Conservation (phyloP, 352 stramenopile species). For the Pythium oligandrum region DNA sequence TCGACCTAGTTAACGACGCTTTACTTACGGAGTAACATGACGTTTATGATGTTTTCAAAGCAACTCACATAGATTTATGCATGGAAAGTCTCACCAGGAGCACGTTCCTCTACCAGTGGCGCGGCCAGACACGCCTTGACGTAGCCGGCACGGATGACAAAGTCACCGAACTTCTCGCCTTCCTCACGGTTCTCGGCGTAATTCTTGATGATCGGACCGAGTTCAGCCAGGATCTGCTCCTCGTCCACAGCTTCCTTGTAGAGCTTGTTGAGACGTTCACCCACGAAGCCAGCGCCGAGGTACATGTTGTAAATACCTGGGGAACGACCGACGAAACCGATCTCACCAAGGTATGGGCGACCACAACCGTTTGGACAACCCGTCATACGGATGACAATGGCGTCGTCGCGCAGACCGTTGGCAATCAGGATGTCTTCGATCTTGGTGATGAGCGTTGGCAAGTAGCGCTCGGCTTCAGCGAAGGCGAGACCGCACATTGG, state of each 20-base stretch:
- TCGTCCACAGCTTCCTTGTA: slow-evolving; percentile 81
- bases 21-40: no score
- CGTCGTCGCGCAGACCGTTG: slow-evolving; percentile 89
- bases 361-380: slow-evolving; percentile 97
- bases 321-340: slow-evolving; percentile 96
- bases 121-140: slow-evolving; percentile 63
- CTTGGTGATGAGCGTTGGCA: slow-evolving; percentile 92
- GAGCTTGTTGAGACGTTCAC: slow-evolving; percentile 78
- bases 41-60: no score
- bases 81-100: slow-evolving; percentile 67
- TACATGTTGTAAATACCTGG: slow-evolving; percentile 97
- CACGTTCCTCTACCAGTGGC: slow-evolving; percentile 54
- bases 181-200: slow-evolving; percentile 61
- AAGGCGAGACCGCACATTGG: slow-evolving; percentile 97
- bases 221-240: slow-evolving; percentile 65
- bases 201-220: slow-evolving; percentile 73
- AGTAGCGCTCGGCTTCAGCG: slow-evolving; percentile 93
- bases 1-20: no score
- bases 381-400: slow-evolving; percentile 98
- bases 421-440: slow-evolving; percentile 90
- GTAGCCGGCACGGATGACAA: slow-evolving; percentile 71
- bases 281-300: slow-evolving; percentile 85
- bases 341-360: slow-evolving; percentile 96
- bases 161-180: slow-evolving; percentile 81
- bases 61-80: slow-evolving; percentile 18